These are phyloP conservation scores for Ensete glaucum DNA, from an alignment of 176 grass and related monocot genomes.

Conservation along the genomic window DNA sequence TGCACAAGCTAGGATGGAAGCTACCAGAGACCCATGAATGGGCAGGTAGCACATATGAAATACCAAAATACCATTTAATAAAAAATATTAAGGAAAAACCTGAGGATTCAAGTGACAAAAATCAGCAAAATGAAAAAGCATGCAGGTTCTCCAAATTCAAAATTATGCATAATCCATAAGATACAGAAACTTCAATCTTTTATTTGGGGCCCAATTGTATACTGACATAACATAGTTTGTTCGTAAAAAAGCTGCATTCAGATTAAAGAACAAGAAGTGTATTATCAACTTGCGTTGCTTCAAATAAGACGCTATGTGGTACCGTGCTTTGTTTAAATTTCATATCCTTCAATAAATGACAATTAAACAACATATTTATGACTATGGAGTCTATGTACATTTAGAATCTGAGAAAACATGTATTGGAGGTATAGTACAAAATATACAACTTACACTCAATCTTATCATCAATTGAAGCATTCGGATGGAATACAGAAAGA, in stretches of 20 bases:
- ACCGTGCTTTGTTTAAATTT: not conserved
- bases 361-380: not conserved
- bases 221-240: not conserved
- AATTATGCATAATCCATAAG: not conserved
- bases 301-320: not conserved
- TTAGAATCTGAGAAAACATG: not conserved
- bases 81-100: too few species aligned
- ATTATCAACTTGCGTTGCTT: not conserved
- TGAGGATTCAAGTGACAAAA: too few species aligned
- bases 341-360: not conserved
- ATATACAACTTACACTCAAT: slow-evolving; percentile 71
- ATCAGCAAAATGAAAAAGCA: too few species aligned
- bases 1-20: too few species aligned
- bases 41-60: too few species aligned
- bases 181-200: not conserved
- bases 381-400: not conserved
- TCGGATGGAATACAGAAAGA: slow-evolving; percentile 94
- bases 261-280: not conserved
- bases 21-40: too few species aligned
- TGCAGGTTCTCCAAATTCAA: too few species aligned
- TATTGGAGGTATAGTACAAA: not conserved
- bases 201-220: not conserved
- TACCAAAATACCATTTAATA: too few species aligned
- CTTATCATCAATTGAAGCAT: slow-evolving; percentile 68
- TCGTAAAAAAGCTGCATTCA: not conserved